A percentile compares a stretch with the other conserved stretches of the same genome.
phyloP scores from a whole-genome alignment of 805 yeast species.

The Candida pseudoglaebosa region DNA sequence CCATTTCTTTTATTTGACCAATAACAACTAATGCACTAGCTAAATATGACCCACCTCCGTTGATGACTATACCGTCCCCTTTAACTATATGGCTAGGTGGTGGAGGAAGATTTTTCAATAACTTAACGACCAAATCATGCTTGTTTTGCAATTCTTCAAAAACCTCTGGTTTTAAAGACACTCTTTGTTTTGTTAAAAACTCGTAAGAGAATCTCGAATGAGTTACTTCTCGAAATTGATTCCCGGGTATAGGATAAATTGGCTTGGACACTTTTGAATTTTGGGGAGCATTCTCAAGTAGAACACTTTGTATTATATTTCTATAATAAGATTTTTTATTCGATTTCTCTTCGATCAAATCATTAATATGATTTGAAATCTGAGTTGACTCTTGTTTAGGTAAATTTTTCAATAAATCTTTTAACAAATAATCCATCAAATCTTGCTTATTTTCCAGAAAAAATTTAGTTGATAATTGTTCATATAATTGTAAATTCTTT shows the following conservation, averaged over 20 bases:
- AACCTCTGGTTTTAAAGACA: background rate
- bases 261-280: background rate
- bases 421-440: constrained; percentile 10
- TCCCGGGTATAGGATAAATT: constrained; percentile 1
- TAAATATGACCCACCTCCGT: constrained; percentile 23
- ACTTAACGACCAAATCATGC: constrained; percentile 25
- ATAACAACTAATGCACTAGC: constrained; percentile 27
- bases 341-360: constrained; percentile 8
- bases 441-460: constrained; percentile 9
- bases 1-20: constrained; percentile 27
- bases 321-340: constrained; percentile 10
- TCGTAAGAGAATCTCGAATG: background rate
- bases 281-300: constrained; percentile 2
- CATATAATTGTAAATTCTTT: constrained; percentile 10
- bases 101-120: constrained; percentile 19
- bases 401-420: constrained; percentile 10
- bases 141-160: constrained; percentile 18
- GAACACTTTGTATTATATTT: constrained; percentile 2
- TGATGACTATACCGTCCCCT: constrained; percentile 36
- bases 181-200: constrained; percentile 1
- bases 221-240: constrained; percentile 1
- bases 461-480: constrained; percentile 13
- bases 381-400: constrained; percentile 3
- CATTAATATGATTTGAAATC: constrained; percentile 6
- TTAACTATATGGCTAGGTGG: constrained; percentile 22